Conservation (phyloP, 2,329 filamentous ascomycete genomes). For the Ceratocystis eucalypticola region DNA sequence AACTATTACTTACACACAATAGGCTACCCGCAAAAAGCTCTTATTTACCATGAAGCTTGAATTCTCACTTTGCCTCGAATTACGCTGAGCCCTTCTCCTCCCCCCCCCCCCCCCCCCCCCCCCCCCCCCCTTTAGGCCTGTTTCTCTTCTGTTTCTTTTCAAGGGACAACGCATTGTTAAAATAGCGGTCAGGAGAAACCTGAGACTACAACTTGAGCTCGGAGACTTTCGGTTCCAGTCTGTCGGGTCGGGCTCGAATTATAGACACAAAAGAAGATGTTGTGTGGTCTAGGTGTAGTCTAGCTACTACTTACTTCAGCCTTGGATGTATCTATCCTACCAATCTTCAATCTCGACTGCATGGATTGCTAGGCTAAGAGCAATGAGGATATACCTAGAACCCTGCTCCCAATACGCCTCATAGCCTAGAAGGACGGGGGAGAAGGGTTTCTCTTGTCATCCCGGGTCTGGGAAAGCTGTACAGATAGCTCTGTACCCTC, state of each 20-base stretch:
- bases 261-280: not conserved
- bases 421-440: not conserved
- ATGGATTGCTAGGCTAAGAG: not conserved
- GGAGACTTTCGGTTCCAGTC: constrained; percentile 9
- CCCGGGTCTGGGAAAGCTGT: not conserved
- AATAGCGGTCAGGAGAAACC: not conserved
- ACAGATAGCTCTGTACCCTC: not conserved
- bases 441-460: not conserved
- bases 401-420: not conserved
- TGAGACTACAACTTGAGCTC: constrained; percentile 3
- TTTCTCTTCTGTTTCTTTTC: not conserved
- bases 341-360: not conserved
- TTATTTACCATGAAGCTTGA: no score
- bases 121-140: not conserved
- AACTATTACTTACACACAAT: not conserved
- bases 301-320: not conserved
- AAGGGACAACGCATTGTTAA: not conserved
- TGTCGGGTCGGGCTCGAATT: not conserved
- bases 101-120: no score
- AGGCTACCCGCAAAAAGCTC: no score
- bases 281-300: not conserved
- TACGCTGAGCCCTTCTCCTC: not conserved
- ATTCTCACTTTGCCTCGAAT: no score
- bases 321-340: not conserved
- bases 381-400: not conserved